Percentiles rank a stretch among this genome's conserved stretches.
Conservation (phyloP, 2,329 filamentous ascomycete genomes). For the Pseudogymnoascus sp. region DNA sequence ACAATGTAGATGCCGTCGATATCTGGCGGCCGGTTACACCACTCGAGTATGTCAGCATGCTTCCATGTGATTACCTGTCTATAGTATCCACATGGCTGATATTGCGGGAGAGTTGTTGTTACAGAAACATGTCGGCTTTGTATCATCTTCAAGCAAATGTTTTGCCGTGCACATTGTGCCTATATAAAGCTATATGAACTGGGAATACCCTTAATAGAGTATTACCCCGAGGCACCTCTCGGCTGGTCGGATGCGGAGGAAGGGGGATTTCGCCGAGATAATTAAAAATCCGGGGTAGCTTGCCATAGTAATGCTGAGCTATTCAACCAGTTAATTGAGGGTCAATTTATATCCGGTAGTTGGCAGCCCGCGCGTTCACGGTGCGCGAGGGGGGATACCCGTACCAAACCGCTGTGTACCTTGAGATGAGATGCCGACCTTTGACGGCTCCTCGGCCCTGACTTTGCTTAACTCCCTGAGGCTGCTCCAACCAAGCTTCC, state of each 20-base stretch:
- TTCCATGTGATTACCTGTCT: neutral
- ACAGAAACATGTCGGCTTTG: neutral
- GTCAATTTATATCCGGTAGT: constrained; percentile 1
- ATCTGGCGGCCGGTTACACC: neutral
- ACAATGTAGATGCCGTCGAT: neutral
- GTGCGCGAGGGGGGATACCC: neutral
- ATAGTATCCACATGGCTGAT: neutral
- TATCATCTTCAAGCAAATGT: neutral
- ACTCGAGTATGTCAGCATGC: neutral
- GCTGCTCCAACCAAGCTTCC: neutral
- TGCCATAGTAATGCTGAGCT: neutral
- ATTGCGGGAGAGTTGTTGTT: neutral
- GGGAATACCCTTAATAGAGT: neutral
- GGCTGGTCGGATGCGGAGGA: constrained; percentile 1
- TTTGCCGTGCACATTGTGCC: constrained; percentile 5
- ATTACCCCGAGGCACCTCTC: constrained; percentile 2
- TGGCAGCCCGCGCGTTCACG: neutral
- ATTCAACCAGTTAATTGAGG: neutral
- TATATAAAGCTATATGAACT: neutral
- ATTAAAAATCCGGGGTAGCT: constrained; percentile 1
- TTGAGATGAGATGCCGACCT: neutral
- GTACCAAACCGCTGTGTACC: neutral
- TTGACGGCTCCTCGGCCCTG: constrained; percentile 3
- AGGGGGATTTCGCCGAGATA: neutral
- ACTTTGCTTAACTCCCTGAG: neutral